Evolutionary conservation across 2,329 filamentous ascomycete genomes (phyloP), one percentile per base, ranked within the genome.

Genomic region (Exophiala aquamarina): DNA sequence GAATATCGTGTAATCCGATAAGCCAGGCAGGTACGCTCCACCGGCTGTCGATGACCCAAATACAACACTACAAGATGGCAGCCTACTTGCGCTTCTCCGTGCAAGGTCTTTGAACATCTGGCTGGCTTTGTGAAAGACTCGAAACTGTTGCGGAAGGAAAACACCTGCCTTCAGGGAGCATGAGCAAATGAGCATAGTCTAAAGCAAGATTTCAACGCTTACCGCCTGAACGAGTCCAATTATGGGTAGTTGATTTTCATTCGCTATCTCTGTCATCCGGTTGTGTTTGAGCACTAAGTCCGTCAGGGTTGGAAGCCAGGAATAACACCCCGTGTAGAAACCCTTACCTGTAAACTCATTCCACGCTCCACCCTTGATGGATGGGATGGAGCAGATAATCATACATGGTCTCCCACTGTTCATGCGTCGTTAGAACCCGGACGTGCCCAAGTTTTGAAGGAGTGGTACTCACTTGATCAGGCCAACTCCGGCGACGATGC

Each of bases 11-110:
- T 73, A 71, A 47, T 72, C 63, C 1, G 70, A 70, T 2, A 71
- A 45, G 2, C 65, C 68, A 1, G 69, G 68, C 41, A 70, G 66
- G 43, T 71, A 70, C 13, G 68, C 68, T 7, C 67, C 68, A 19
- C 70, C 68, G 0, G 70, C 69, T 0, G 70, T 74, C 0, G 68
- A 72, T 1, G 69, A 69, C 6, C 70, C 70, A 41, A 74, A 73
- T 1, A 73, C 70, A 5, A 73, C 63, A 1, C 70, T 69, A 46
- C 71, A 73, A 2, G 68, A 70, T 1, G 68, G 62, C 40, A 66
- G 61, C 8, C 68, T 65, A 15, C 68, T 59, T 31, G 64, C 59
- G 1, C 62, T 67, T 8, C 70, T 65, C 3, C 68, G 48, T 0
- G 70, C 66, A 4, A 72, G 63, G 36, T 71, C 69, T 21, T 63